Evolutionary conservation across 2,329 filamentous ascomycete genomes (phyloP), one percentile per base, ranked within the genome.

Genomic region (Huntiella omanensis): DNA sequence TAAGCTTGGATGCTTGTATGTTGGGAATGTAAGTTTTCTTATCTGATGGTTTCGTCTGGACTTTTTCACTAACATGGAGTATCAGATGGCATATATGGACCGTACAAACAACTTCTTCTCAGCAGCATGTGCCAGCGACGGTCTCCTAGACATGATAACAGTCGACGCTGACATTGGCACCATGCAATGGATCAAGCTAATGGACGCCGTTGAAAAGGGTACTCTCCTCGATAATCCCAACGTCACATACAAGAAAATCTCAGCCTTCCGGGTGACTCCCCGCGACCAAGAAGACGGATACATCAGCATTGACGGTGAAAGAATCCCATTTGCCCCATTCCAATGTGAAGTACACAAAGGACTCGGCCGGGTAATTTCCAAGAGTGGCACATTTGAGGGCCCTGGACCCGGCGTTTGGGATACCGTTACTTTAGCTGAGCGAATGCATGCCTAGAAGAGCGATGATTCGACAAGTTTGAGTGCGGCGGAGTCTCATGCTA

Each of bases 291-390:
- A 73, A 35, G 71, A 78, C 51, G 88, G 88, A 1, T 91, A 83
- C 59, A 92, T 98, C 58, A 92, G 85, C 59, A 85, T 98, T 53
- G 91, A 96, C 57, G 91, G 91, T 34, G 91, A 98, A 63, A 71
- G 73, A 46, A 69, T 93, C 2, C 82, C 85, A 0, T 96, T 93
- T 58, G 80, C 80, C 54, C 81, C 84, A 0, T 92, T 95, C 58
- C 91, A 98, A 64, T 84, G 79, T 2, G 91, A 98, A 62, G 70
- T 95, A 5, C 85, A 95, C 59, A 72, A 67, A 45, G 82, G 80
- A 0, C 66, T 98, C 17, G 91, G 84, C 1, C 84, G 82, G 3
- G 82, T 88, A n/a, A 65, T 96, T 52, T 84, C 83, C 43, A 84
- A 80, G 62, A 74, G 68, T 22, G 82, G 77, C 50, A 62, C 71